phyloP scores from a whole-genome alignment of 1,284 basidiomycete genomes.

The Leccinum fallax region DNA sequence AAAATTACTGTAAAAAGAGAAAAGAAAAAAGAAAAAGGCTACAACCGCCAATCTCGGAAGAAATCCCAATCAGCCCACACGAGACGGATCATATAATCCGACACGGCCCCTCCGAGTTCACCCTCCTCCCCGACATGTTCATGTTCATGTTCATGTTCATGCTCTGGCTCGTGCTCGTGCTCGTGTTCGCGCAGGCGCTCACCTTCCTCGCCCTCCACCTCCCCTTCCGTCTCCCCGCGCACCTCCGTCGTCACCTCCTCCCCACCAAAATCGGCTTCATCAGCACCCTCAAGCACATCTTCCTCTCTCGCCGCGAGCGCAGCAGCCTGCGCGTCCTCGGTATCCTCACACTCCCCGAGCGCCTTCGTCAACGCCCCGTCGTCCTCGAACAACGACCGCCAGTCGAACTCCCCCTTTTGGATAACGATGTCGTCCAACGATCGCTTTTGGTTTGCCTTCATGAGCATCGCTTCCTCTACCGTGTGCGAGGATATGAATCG shows the following conservation, averaged over 20 bases:
- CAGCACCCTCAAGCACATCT: constrained; percentile 68
- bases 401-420: constrained; percentile 93
- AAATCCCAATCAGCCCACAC: constrained; percentile 77
- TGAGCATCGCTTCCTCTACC: constrained; percentile 95
- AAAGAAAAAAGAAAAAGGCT: background rate
- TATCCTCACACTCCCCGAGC: constrained; percentile 88
- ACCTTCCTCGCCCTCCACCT: constrained; percentile 29
- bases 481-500: constrained; percentile 92
- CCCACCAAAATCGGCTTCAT: constrained; percentile 70
- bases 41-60: constrained; percentile 68
- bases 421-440: constrained; percentile 92
- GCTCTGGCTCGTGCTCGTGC: background rate
- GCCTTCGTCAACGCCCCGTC: constrained; percentile 59
- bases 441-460: constrained; percentile 96
- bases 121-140: constrained; percentile 44
- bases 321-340: constrained; percentile 83
- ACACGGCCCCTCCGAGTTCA: constrained; percentile 62
- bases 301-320: constrained; percentile 78
- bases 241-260: constrained; percentile 38
- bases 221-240: constrained; percentile 22
- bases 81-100: constrained; percentile 86
- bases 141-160: constrained; percentile 16
- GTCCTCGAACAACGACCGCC: constrained; percentile 81
- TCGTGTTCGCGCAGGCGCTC: constrained; percentile 21
- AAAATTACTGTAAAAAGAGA: constrained; percentile 6